Evolutionary conservation across 345 rosid genomes (phyloP).

Genomic region (Corchorus capsularis): DNA sequence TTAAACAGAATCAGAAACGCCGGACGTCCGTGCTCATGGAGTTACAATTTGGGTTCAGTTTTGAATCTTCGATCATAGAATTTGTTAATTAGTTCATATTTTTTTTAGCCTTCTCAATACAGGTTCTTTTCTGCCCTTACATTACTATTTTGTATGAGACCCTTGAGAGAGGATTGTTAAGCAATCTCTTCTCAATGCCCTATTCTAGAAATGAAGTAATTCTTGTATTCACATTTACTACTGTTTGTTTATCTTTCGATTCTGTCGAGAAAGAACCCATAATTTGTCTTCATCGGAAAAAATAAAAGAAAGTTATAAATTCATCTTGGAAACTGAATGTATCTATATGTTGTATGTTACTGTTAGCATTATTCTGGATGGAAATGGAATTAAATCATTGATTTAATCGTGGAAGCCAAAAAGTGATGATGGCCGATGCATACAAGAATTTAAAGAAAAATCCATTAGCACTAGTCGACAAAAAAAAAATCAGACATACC

Average conservation of each 20-base stretch:
- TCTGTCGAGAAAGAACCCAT: background rate
- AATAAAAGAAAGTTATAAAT: background rate
- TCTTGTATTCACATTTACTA: constrained; percentile 14
- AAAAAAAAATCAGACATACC: too few species aligned
- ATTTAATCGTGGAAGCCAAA: background rate
- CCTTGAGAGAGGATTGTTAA: constrained; percentile 18
- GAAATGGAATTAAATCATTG: background rate
- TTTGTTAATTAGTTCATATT: constrained; percentile 9
- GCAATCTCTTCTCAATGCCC: background rate
- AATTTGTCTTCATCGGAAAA: background rate
- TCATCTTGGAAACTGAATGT: background rate
- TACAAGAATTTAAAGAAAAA: background rate
- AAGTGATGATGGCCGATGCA: background rate
- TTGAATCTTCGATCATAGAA: constrained; percentile 31
- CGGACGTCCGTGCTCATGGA: background rate
- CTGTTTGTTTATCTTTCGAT: background rate
- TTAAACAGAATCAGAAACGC: constrained; percentile 9
- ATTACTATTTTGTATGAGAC: constrained; percentile 17
- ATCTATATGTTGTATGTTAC: background rate
- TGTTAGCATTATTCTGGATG: background rate
- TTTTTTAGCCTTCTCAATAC: constrained; percentile 21
- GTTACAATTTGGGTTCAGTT: constrained; percentile 25
- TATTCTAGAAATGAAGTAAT: constrained; percentile 16
- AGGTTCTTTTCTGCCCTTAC: constrained; percentile 18
- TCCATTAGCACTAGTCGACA: background rate